These are phyloP conservation scores for Omphalotus guepiniiformis DNA, from an alignment of 768 basidiomycete species.

Conservation along the genomic window DNA sequence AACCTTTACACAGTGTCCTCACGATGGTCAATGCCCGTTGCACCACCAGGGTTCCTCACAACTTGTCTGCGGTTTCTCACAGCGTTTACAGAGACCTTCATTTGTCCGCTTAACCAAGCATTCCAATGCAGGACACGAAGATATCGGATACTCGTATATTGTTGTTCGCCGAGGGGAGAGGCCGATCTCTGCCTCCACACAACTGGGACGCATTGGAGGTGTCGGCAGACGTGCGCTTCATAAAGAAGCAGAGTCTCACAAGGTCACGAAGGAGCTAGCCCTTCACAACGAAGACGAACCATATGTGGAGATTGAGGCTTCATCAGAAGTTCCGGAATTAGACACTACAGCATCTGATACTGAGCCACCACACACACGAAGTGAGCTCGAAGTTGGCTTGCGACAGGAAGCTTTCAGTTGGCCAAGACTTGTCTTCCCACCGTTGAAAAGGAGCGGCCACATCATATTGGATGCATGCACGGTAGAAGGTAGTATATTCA, in stretches of 20 bases:
- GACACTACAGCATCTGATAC: background rate
- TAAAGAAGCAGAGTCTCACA: slow-evolving; percentile 25
- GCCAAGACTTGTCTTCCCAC: slow-evolving; percentile 92
- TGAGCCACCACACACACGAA: background rate
- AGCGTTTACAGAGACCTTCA: slow-evolving; percentile 80
- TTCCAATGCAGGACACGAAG: slow-evolving; percentile 78
- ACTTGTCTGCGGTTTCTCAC: slow-evolving; percentile 78
- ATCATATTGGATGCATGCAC: slow-evolving; percentile 89
- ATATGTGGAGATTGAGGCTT: background rate
- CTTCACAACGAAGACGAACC: slow-evolving; percentile 31
- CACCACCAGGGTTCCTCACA: slow-evolving; percentile 47
- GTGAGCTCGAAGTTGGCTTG: slow-evolving; percentile 45
- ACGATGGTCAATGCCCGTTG: slow-evolving; percentile 83
- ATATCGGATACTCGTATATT: slow-evolving; percentile 86
- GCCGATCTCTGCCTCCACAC: slow-evolving; percentile 38
- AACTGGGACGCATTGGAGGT: slow-evolving; percentile 49
- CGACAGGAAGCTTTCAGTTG: slow-evolving; percentile 77
- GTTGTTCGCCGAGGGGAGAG: slow-evolving; percentile 78
- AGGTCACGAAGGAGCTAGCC: slow-evolving; percentile 35
- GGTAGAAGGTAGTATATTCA: slow-evolving; percentile 55
- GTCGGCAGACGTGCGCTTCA: slow-evolving; percentile 44
- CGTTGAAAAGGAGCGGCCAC: slow-evolving; percentile 88
- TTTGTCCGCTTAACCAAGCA: slow-evolving; percentile 90
- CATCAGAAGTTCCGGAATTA: slow-evolving; percentile 8
- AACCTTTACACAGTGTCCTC: slow-evolving; percentile 67